phyloP scores from a whole-genome alignment of 2,329 filamentous ascomycete species.

The Monilinia fructicola region DNA sequence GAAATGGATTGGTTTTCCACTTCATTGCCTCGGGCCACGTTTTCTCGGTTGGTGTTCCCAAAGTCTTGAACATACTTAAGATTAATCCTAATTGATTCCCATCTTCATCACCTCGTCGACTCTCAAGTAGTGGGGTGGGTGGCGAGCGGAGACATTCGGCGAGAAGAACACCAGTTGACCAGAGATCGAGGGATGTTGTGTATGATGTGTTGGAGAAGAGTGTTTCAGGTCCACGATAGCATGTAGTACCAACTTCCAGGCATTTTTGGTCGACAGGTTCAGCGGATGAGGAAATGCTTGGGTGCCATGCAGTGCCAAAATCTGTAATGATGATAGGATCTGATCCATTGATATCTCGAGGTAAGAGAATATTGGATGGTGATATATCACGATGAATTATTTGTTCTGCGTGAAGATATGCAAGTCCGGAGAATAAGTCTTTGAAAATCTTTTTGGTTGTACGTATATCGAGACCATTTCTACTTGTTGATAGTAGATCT shows the following conservation, averaged over 20 bases:
- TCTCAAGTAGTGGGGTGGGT: conserved; percentile 73
- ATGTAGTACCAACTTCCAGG: conserved; percentile 88
- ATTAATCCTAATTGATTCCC: conserved; percentile 91
- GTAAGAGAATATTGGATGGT: conserved; percentile 81
- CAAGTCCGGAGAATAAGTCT: conserved; percentile 70
- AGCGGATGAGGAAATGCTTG: conserved; percentile 48
- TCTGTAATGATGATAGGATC: conserved; percentile 81
- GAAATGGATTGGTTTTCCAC: conserved; percentile 78
- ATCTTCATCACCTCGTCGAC: conserved; percentile 68
- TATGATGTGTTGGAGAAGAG: conserved; percentile 83
- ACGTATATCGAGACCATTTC: conserved; percentile 38
- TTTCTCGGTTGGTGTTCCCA: conserved; percentile 80
- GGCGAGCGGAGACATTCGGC: conserved; percentile 65
- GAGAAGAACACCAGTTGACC: conserved; percentile 81
- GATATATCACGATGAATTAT: conserved; percentile 96
- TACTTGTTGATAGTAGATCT: conserved; percentile 57
- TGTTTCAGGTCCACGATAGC: conserved; percentile 86
- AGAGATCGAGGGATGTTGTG: conserved; percentile 74
- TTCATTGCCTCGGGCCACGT: conserved; percentile 77
- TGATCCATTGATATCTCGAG: conserved; percentile 48
- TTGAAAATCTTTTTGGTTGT: conserved; percentile 49
- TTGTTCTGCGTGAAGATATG: conserved; percentile 66
- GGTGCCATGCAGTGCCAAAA: conserved; percentile 89
- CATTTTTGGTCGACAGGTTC: conserved; percentile 73
- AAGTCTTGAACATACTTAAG: conserved; percentile 84